These are phyloP conservation scores for Adansonia gregorii DNA, from an alignment of 441 rosid species.

Conservation along the genomic window DNA sequence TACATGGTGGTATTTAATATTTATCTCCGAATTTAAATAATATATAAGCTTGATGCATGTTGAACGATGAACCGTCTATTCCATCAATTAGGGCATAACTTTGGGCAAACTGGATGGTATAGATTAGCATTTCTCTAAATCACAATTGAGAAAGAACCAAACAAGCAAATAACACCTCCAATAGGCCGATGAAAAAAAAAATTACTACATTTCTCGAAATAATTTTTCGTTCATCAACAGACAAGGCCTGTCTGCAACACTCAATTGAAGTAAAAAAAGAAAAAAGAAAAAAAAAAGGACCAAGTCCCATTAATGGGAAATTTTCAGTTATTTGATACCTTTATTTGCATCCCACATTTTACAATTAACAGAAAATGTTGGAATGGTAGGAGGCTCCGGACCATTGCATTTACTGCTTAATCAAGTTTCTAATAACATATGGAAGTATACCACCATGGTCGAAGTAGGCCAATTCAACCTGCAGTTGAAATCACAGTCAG, in stretches of 20 bases:
- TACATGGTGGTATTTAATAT: too few relatives aligned
- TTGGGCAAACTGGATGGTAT: not conserved
- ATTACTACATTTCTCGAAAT: not conserved
- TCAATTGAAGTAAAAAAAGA: not conserved
- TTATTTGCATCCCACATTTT: constrained; percentile 40
- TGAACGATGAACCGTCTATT: too few relatives aligned
- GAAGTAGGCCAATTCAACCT: constrained; percentile 96
- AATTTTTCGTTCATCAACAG: not conserved
- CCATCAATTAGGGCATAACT: too few relatives aligned
- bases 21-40: too few relatives aligned
- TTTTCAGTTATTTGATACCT: constrained; percentile 34
- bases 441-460: constrained; percentile 92
- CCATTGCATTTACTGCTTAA: constrained; percentile 41
- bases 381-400: not conserved
- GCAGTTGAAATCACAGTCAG: constrained; percentile 23
- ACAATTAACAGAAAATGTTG: constrained; percentile 28
- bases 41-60: too few relatives aligned
- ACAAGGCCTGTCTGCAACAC: not conserved
- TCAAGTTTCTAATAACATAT: constrained; percentile 78
- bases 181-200: not conserved
- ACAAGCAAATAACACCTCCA: not conserved
- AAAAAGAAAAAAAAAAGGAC: too few relatives aligned
- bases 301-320: constrained; percentile 5
- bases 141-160: not conserved
- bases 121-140: too few relatives aligned